A percentile compares a stretch with the other conserved stretches of the same genome.
These are phyloP conservation scores for Adansonia gregorii DNA, from an alignment of 441 rosid species.

Conservation along the genomic window DNA sequence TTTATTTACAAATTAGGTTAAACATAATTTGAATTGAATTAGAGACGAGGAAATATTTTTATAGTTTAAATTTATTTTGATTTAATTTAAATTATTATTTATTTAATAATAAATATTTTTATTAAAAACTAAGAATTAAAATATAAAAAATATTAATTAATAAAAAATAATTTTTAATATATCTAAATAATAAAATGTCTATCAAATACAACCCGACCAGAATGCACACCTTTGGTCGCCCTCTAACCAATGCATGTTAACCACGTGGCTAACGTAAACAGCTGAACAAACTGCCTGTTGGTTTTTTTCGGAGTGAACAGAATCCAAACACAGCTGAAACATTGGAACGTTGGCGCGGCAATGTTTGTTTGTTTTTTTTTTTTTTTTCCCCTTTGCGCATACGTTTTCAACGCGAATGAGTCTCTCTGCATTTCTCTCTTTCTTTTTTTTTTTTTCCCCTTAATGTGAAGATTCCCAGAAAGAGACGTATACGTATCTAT, in stretches of 20 bases:
- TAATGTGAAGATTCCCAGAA: constrained; percentile 24
- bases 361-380: not conserved
- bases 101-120: not conserved
- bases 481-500: not conserved
- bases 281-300: not conserved
- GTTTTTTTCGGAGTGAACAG: not conserved
- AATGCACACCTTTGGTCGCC: not conserved
- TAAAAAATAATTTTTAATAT: not conserved
- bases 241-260: not conserved
- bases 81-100: not conserved
- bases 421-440: not conserved
- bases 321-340: constrained; percentile 16
- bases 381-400: too few species aligned
- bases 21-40: not conserved
- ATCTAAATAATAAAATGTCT: too few species aligned
- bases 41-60: not conserved
- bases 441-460: not conserved
- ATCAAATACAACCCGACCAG: too few species aligned
- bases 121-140: too few species aligned
- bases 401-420: not conserved
- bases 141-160: not conserved
- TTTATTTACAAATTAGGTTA: not conserved
- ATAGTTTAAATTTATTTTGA: not conserved
- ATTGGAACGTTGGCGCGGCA: not conserved
- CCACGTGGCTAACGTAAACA: not conserved